These are phyloP conservation scores for Tremellales sp. DNA, from an alignment of 1,284 basidiomycete genomes.

Conservation along the genomic window DNA sequence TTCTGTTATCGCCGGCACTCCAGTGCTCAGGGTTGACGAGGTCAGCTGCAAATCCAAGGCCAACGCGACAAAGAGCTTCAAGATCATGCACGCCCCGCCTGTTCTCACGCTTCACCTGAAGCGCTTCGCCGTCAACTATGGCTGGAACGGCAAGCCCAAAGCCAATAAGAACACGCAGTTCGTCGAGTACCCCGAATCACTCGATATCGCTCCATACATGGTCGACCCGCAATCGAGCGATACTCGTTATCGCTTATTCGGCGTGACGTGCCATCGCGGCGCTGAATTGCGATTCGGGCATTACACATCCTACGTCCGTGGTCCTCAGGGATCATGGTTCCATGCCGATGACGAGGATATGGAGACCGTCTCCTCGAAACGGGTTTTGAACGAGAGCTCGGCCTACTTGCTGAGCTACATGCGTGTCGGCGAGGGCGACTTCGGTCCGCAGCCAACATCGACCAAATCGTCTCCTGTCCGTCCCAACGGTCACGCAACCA, in stretches of 20 bases:
- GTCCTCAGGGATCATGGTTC: conserved; percentile 70
- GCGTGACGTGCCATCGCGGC: conserved; percentile 89
- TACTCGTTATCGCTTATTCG: conserved; percentile 82
- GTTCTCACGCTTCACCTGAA: conserved; percentile 97
- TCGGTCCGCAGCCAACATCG: background rate
- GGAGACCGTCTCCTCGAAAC: conserved; percentile 37
- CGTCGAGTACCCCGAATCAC: conserved; percentile 70
- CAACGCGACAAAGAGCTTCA: conserved; percentile 47
- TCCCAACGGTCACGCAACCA: background rate
- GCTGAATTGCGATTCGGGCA: conserved; percentile 91
- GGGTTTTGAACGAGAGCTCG: conserved; percentile 64
- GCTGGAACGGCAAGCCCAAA: conserved; percentile 58
- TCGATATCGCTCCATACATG: conserved; percentile 80
- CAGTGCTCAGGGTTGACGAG: background rate
- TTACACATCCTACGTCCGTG: conserved; percentile 84
- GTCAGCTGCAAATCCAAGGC: conserved; percentile 42
- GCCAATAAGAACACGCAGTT: conserved; percentile 79
- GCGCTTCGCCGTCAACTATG: conserved; percentile 61
- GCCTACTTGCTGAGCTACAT: conserved; percentile 95
- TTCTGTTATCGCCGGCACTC: background rate
- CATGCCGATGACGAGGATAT: conserved; percentile 92
- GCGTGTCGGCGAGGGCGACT: conserved; percentile 41
- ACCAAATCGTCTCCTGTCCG: background rate
- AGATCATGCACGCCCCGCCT: conserved; percentile 78
- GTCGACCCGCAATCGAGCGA: conserved; percentile 60